These are phyloP conservation scores for Blastomyces emzantsi DNA, from an alignment of 2,329 filamentous ascomycete genomes.

Conservation along the genomic window DNA sequence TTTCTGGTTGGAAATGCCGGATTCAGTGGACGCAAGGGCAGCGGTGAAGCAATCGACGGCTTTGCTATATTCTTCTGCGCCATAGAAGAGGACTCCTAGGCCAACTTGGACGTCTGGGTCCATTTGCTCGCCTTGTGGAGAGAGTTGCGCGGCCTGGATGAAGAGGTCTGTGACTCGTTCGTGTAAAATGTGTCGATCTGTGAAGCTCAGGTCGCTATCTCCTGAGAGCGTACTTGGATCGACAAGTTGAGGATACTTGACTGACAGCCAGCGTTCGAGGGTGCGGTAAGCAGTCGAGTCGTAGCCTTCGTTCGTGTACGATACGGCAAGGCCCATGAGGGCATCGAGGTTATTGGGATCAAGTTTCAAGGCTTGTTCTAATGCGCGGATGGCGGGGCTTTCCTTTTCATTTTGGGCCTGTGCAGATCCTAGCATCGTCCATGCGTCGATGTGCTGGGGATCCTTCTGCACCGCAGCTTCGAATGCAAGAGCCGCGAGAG, in stretches of 20 bases:
- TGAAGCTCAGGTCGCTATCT: constrained; percentile 82
- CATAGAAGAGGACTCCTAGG: constrained; percentile 93
- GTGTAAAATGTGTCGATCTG: constrained; percentile 80
- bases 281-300: constrained; percentile 95
- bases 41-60: constrained; percentile 97
- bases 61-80: constrained; percentile 95
- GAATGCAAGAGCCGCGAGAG: constrained; percentile 85
- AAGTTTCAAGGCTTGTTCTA: constrained; percentile 82
- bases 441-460: constrained; percentile 78
- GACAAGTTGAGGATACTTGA: constrained; percentile 81
- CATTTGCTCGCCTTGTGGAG: constrained; percentile 88
- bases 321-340: constrained; percentile 90
- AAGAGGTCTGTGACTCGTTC: constrained; percentile 85
- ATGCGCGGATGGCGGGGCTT: constrained; percentile 82
- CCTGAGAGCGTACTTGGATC: constrained; percentile 59
- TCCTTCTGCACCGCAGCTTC: constrained; percentile 92
- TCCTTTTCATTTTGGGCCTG: constrained; percentile 99
- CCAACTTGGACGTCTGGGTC: constrained; percentile 98
- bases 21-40: constrained; percentile 75
- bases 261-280: constrained; percentile 91
- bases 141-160: constrained; percentile 84
- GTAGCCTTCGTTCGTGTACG: constrained; percentile 98
- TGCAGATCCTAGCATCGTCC: constrained; percentile 82
- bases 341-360: constrained; percentile 81
- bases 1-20: constrained; percentile 71